A percentile compares a stretch with the other conserved stretches of the same genome.
Evolutionary conservation across 441 rosid species (phyloP).

Genomic region (Populus trichocarpa): DNA sequence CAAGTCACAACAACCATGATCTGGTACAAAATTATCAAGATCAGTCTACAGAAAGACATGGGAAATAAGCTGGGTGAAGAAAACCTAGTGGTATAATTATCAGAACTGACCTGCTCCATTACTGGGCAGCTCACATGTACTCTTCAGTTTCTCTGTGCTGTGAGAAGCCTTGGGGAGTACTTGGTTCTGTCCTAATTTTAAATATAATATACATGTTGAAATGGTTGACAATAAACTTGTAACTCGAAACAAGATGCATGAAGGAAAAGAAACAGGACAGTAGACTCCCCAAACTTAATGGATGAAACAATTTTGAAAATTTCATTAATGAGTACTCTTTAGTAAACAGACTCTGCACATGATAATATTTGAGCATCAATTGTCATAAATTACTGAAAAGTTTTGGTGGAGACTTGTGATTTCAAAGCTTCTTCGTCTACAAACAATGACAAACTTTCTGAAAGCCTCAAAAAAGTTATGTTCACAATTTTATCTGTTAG

Average conservation of each 20-base stretch:
- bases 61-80: conserved; percentile 11
- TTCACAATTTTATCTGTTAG: neutral
- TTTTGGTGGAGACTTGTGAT: neutral
- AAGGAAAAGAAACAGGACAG: conserved; percentile 3
- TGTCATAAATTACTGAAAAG: neutral
- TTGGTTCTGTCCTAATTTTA: conserved; percentile 46
- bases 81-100: neutral
- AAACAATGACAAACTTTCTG: neutral
- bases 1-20: conserved; percentile 26
- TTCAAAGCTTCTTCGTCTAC: neutral
- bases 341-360: neutral
- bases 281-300: conserved; percentile 2
- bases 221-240: conserved; percentile 4
- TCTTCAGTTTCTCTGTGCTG: conserved; percentile 24
- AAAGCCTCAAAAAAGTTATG: neutral
- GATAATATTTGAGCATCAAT: neutral
- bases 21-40: conserved; percentile 28
- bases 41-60: conserved; percentile 16
- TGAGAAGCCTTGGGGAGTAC: conserved; percentile 30
- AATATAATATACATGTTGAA: conserved; percentile 8
- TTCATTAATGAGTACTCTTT: neutral
- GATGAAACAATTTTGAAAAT: conserved; percentile 9
- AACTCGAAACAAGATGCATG: conserved; percentile 3
- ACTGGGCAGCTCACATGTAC: conserved; percentile 14
- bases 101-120: conserved; percentile 32